These are phyloP conservation scores for Ophiocordyceps unilateralis DNA, from an alignment of 2,329 filamentous ascomycete species.

Conservation along the genomic window DNA sequence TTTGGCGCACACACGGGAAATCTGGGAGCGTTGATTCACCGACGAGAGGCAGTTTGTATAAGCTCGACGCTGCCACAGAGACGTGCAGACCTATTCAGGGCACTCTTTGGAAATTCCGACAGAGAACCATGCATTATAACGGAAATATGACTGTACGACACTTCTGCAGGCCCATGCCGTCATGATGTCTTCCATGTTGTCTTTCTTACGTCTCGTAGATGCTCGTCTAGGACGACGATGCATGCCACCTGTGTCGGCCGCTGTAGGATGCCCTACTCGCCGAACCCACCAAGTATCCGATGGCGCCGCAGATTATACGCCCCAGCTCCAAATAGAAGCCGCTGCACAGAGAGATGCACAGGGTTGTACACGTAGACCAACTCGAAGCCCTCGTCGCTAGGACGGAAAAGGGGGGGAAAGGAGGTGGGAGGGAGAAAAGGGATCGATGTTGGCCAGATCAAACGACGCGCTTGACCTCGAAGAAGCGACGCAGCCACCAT, in stretches of 20 bases:
- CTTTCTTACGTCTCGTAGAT: background rate
- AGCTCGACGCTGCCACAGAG: background rate
- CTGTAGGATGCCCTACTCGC: no score
- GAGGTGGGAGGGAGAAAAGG: background rate
- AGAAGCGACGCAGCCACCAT: conserved; percentile 98
- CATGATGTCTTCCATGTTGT: background rate
- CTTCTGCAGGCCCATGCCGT: no score
- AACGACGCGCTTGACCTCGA: conserved; percentile 63
- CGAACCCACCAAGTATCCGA: no score
- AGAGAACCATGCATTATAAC: background rate
- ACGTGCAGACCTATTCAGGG: background rate
- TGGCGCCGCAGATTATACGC: no score
- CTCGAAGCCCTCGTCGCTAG: no score
- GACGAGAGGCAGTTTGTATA: background rate
- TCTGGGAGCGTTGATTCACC: background rate
- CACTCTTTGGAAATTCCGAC: background rate
- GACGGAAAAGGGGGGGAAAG: background rate
- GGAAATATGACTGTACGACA: background rate
- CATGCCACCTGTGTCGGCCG: no score
- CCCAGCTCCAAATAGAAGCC: no score
- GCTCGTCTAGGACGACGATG: no score
- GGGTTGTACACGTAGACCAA: no score
- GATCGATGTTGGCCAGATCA: conserved; percentile 15
- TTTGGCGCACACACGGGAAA: background rate
- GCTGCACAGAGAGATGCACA: no score